phyloP scores from a whole-genome alignment of 257 asterid species.

The Nicotiana undulata region DNA sequence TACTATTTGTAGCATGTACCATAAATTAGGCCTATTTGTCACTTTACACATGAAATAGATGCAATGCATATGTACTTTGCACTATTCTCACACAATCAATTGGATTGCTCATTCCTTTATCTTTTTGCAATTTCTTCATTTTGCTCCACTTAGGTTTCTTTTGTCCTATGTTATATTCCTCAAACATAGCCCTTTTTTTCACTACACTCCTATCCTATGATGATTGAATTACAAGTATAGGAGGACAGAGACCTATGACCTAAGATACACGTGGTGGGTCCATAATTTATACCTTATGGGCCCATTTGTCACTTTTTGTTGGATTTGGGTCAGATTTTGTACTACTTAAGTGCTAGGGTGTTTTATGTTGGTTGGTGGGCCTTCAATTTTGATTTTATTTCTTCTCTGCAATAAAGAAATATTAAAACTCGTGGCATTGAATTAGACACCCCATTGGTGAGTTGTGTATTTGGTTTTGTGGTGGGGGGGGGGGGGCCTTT shows the following conservation, averaged over 20 bases:
- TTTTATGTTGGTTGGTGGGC: constrained; percentile 11
- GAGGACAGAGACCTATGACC: neutral
- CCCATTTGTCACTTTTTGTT: constrained; percentile 8
- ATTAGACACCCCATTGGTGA: constrained; percentile 12
- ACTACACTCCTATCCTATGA: neutral
- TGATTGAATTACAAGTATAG: neutral
- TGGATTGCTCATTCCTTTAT: neutral
- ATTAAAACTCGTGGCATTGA: constrained; percentile 16
- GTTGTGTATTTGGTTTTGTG: neutral
- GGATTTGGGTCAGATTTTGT: constrained; percentile 9
- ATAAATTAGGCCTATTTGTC: neutral
- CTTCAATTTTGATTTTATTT: neutral
- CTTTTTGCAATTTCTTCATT: neutral
- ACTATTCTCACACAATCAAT: neutral
- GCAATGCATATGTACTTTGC: constrained; percentile 7
- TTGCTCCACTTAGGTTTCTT: constrained; percentile 13
- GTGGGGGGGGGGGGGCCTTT: neutral
- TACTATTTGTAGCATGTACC: neutral
- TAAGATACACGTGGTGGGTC: constrained; percentile 25
- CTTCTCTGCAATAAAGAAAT: neutral
- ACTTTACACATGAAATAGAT: neutral
- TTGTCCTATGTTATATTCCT: constrained; percentile 9
- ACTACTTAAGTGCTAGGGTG: neutral
- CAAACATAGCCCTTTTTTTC: neutral
- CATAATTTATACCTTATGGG: neutral